Base-by-base conservation (phyloP, 305 asterid species). In the Fraxinus angustifolia region DNA sequence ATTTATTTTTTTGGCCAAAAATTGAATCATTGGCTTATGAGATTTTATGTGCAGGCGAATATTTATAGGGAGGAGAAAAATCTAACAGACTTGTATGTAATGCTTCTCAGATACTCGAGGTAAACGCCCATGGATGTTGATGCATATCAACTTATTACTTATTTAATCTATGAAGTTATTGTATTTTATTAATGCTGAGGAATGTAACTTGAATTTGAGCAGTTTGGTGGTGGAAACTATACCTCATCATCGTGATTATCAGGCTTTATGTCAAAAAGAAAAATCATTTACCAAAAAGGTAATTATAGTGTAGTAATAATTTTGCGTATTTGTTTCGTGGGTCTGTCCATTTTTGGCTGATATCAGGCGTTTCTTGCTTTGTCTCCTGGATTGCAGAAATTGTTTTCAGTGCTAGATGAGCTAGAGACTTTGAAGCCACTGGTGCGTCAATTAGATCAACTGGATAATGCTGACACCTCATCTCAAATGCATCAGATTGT, bases 181-280 rank as follows among this genome's bases (percentile, higher is more conserved):
- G 53, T 28, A 45, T 19, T 58, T 78, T 70, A 42, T 81, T 83
- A 53, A 82, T 82, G 75, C 14, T 28, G 16, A 81, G 83, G 80
- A 50, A 83, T 78, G 3, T 81, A 8, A 30, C 5, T 53, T 82
- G 81, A 79, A 78, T 75, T 78, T 50, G 77, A 85, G 84, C 94
- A 94, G 99, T 87, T 92, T 94, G 96, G 93, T 93, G 85, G 92
- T 95, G 5, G 99, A 96, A 89, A 93, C 99, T 31, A 94, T 96
- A 82, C 97, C 97, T 1, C 79, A 35, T 83, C 98, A 96, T 87
- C 92, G 92, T 77, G 98, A 96, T 89, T 94, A 93, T 85, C 92
- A 56, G 72, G 81, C 82, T 73, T 84, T 85, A 58, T 84, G 81
- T 86, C 75, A 85, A 56, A 89, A 86, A 87, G 99, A 94, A 80